Percentiles rank a stretch among this genome's conserved stretches.
Conservation (phyloP, 805 yeast genomes). For the Tetrapisispora iriomotensis region DNA sequence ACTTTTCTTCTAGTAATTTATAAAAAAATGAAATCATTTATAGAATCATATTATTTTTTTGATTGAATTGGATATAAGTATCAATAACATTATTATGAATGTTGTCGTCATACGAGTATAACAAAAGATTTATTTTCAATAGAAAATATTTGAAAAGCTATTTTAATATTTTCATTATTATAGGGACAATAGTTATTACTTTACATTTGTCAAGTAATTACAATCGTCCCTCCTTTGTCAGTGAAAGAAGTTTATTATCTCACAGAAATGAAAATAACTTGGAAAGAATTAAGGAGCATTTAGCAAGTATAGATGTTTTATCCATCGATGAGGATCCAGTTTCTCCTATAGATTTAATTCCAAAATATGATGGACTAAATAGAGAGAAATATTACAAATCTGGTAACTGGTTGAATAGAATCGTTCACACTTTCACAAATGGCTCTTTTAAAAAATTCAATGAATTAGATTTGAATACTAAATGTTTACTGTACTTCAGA, state of each 20-base stretch:
- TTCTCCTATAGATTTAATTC: constrained; percentile 13
- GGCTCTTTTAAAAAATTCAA: constrained; percentile 6
- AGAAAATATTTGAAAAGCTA: neutral
- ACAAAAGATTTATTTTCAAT: neutral
- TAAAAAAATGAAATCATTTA: no score
- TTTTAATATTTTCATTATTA: neutral
- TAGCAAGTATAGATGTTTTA: neutral
- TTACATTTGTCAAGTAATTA: neutral
- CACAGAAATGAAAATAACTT: neutral
- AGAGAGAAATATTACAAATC: neutral
- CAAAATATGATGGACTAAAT: constrained; percentile 6
- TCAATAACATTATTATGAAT: no score
- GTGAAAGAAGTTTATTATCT: neutral
- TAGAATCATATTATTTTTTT: no score
- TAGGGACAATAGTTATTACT: neutral
- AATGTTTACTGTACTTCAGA: constrained; percentile 13
- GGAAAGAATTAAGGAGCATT: neutral
- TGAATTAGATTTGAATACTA: constrained; percentile 7
- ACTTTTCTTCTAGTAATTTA: no score
- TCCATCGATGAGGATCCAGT: constrained; percentile 4
- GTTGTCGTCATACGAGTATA: no score
- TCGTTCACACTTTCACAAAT: neutral
- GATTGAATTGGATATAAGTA: no score
- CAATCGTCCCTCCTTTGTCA: neutral
- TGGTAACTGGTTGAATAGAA: neutral